phyloP scores from a whole-genome alignment of 768 basidiomycete species.

The Vishniacozyma victoriae region DNA sequence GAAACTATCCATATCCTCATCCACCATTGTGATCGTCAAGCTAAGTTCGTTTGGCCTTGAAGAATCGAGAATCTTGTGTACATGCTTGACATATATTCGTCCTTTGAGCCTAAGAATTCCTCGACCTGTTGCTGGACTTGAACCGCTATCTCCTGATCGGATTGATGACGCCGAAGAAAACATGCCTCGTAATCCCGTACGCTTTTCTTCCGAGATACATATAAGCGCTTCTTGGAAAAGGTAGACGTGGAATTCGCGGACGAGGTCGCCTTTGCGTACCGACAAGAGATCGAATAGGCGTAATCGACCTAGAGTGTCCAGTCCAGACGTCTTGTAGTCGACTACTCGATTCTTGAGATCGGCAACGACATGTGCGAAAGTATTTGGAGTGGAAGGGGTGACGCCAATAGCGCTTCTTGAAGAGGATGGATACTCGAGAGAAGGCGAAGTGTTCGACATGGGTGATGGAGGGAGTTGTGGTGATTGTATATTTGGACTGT shows the following conservation, averaged over 20 bases:
- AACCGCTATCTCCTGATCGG: conserved; percentile 14
- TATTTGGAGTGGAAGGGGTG: conserved; percentile 30
- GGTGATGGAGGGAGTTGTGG: conserved; percentile 32
- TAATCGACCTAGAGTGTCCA: conserved; percentile 70
- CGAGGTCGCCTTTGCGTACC: conserved; percentile 79
- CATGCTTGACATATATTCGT: conserved; percentile 89
- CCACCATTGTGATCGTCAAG: conserved; percentile 96
- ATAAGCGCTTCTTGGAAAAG: conserved; percentile 97
- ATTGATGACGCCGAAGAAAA: conserved; percentile 51
- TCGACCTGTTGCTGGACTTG: conserved; percentile 12
- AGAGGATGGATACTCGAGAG: conserved; percentile 1
- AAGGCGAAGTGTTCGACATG: conserved; percentile 12
- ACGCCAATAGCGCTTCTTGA: conserved; percentile 6
- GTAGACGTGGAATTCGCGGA: conserved; percentile 92
- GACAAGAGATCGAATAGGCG: conserved; percentile 88
- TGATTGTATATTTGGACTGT: conserved; percentile 6
- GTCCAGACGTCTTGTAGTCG: conserved; percentile 92
- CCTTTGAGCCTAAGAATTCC: conserved; percentile 87
- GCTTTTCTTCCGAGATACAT: conserved; percentile 95
- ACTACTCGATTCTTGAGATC: conserved; percentile 85
- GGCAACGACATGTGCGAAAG: conserved; percentile 76
- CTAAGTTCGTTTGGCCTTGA: conserved; percentile 70
- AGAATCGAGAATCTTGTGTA: conserved; percentile 77
- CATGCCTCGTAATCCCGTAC: conserved; percentile 68
- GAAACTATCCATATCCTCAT: conserved; percentile 85